phyloP scores from a whole-genome alignment of 495 filamentous ascomycete species.

The Xylaria grammica region DNA sequence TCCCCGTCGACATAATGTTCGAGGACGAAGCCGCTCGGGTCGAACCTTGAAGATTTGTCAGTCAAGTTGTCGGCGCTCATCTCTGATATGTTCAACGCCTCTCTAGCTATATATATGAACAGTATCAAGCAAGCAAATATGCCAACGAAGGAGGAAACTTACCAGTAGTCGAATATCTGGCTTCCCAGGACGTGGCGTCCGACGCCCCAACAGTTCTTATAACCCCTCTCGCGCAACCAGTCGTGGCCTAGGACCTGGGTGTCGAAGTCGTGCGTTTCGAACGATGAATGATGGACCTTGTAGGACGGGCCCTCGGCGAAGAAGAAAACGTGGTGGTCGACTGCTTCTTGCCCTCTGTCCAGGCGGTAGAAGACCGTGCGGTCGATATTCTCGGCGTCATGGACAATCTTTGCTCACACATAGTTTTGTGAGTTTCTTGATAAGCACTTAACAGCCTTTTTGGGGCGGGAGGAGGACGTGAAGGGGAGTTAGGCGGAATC shows the following conservation, averaged over 20 bases:
- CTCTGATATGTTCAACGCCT: too few species aligned
- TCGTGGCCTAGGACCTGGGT: constrained; percentile 75
- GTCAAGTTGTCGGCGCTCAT: not conserved
- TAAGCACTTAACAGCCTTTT: not conserved
- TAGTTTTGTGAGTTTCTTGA: not conserved
- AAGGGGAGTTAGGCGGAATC: constrained; percentile 13
- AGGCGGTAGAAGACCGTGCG: constrained; percentile 69
- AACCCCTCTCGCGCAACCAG: constrained; percentile 67
- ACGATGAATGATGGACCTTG: constrained; percentile 75
- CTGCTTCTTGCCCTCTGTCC: constrained; percentile 61
- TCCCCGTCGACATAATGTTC: constrained; percentile 77
- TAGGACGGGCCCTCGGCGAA: constrained; percentile 59
- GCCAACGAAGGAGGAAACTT: constrained; percentile 13
- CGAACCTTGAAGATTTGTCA: constrained; percentile 46
- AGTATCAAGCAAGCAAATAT: too few species aligned
- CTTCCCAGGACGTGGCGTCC: constrained; percentile 70
- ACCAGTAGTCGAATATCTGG: constrained; percentile 76
- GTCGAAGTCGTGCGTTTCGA: constrained; percentile 79
- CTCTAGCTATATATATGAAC: too few species aligned
- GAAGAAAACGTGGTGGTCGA: constrained; percentile 80
- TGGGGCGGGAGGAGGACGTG: not conserved
- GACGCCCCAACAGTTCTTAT: constrained; percentile 74
- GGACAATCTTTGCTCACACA: constrained; percentile 42
- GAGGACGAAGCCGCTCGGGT: constrained; percentile 64
- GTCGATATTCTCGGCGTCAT: constrained; percentile 55